Conservation (phyloP, 1,284 basidiomycete genomes). For the Boletus nobilissimus region DNA sequence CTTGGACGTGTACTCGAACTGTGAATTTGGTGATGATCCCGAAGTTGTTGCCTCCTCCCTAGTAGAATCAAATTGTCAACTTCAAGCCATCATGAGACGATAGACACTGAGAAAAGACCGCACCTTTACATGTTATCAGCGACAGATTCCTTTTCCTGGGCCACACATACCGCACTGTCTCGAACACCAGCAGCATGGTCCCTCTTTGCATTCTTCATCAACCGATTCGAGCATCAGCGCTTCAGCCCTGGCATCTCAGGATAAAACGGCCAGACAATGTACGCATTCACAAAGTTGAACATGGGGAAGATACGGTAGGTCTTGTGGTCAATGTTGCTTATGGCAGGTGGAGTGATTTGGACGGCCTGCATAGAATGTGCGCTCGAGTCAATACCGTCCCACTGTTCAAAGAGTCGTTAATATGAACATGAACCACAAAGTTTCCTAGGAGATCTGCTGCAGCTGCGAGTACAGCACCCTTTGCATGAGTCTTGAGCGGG, state of each 20-base stretch:
- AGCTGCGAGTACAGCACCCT: slow-evolving; percentile 27
- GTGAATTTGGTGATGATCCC: too few species aligned
- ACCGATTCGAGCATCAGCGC: slow-evolving; percentile 27
- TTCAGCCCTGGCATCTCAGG: slow-evolving; percentile 31
- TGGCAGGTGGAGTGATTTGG: slow-evolving; percentile 29
- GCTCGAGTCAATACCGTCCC: neutral
- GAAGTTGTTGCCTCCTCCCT: too few species aligned
- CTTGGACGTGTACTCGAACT: too few species aligned
- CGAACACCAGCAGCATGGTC: neutral
- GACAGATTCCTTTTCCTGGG: neutral
- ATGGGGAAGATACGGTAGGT: slow-evolving; percentile 28
- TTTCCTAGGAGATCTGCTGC: slow-evolving; percentile 29
- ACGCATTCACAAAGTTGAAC: slow-evolving; percentile 32
- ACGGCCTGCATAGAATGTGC: slow-evolving; percentile 19
- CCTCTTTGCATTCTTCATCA: slow-evolving; percentile 3
- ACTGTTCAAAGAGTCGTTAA: too few species aligned
- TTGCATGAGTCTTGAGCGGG: slow-evolving; percentile 29
- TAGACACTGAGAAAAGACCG: too few species aligned
- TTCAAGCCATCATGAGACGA: too few species aligned
- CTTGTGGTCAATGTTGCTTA: slow-evolving; percentile 32
- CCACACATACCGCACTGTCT: neutral
- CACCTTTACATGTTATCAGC: too few species aligned
- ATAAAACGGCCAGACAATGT: slow-evolving; percentile 30
- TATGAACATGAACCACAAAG: slow-evolving; percentile 20
- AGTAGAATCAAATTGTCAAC: too few species aligned